phyloP scores from a whole-genome alignment of 768 basidiomycete species.

The Agrocybe chaxingu region DNA sequence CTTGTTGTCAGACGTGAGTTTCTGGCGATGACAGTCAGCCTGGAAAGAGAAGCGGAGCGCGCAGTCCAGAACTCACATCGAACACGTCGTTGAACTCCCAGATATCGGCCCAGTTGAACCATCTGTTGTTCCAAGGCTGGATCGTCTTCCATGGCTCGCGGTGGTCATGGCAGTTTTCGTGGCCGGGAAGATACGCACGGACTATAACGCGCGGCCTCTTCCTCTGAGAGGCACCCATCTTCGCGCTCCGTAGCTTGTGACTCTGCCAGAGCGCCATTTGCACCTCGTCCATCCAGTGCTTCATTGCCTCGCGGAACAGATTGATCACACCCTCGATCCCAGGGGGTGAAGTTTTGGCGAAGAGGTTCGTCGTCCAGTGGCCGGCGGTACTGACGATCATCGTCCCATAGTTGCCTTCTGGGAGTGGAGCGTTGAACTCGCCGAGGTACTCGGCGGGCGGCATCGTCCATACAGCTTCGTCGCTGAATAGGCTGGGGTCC shows the following conservation, averaged over 20 bases:
- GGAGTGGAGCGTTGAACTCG: constrained; percentile 43
- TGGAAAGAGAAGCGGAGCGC: not conserved
- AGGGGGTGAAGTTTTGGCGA: constrained; percentile 31
- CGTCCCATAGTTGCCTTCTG: constrained; percentile 54
- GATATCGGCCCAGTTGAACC: constrained; percentile 69
- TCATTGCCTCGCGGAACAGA: constrained; percentile 59
- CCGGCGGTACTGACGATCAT: constrained; percentile 63
- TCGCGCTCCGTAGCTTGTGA: constrained; percentile 18
- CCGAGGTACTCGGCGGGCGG: constrained; percentile 51
- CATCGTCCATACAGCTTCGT: constrained; percentile 53
- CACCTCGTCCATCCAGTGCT: constrained; percentile 49
- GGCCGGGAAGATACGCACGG: constrained; percentile 61
- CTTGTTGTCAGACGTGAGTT: constrained; percentile 29
- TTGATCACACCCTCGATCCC: constrained; percentile 53
- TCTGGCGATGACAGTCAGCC: constrained; percentile 25
- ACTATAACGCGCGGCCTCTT: constrained; percentile 46
- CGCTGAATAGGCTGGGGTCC: constrained; percentile 47
- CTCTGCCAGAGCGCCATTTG: constrained; percentile 39
- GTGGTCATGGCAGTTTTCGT: constrained; percentile 58
- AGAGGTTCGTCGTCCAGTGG: constrained; percentile 64
- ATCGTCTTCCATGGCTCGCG: constrained; percentile 45
- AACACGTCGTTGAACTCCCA: constrained; percentile 55
- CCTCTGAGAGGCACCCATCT: constrained; percentile 4
- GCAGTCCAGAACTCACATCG: constrained; percentile 36
- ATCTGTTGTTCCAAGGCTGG: constrained; percentile 39